Base-by-base conservation (phyloP, 768 basidiomycete species). In the Psilocybe cyanescens region DNA sequence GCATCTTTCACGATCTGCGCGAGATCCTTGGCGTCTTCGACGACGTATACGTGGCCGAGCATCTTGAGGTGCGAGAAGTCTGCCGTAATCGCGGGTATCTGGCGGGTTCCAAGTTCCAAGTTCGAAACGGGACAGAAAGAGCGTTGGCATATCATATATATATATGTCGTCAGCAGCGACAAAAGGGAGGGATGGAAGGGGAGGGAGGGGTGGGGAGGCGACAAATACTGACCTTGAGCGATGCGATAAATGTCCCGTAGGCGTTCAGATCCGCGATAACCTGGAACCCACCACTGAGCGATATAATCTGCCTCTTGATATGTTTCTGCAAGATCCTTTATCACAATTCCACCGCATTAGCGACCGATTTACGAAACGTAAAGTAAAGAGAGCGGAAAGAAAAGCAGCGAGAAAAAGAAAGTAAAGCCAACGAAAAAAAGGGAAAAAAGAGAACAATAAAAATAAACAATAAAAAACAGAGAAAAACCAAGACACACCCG, bases 1-100 rank as follows among this genome's bases (percentile, higher is more conserved):
- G 97, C 94, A 75, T 99, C 97, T 62, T 95, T 79, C 12, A 99
- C 96, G 66, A 99, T 97, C 76, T 94, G 91, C 33, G 97, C 96
- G 12, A 99, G 81, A 72, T 99, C 97, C 69, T 95, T 97, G 0
- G 97, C 97, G 65, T 97, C 95, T 65, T 92, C 91, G 11, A 97
- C 95, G 50, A 99, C 93, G 72, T 89, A 99, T 1, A 99, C 94
- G 68, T 99, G 95, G 2, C 96, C 96, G 11, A 97, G 81, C 95
- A 99, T 97, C 76, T 97, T 98, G 58, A 99, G 82, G 67, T 95
- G 90, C 14, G 95, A 87, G 66, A 99, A 99, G 64, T 98, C 96
- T 0, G 89, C 84, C 1, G 89, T 88, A 24, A 99, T 88, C n/a
- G 83, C 80, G 6, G 91, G 86, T 1, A 94, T 86, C 86, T 90